Conservation (phyloP, 2,329 filamentous ascomycete species). For the Keithomyces neogunnii region DNA sequence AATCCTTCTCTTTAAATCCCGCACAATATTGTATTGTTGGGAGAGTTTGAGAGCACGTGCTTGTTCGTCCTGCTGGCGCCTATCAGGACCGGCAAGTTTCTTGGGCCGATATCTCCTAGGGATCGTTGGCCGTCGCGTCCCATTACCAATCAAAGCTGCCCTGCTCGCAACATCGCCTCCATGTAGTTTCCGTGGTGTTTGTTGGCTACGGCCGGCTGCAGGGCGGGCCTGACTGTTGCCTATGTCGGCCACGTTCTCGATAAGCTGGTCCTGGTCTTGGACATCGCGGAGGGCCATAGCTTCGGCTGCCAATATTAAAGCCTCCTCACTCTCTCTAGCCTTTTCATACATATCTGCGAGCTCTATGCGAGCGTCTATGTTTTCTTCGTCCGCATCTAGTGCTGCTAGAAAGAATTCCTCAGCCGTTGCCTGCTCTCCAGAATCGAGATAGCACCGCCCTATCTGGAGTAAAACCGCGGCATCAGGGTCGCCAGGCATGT, state of each 20-base stretch:
- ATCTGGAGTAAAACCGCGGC: slow-evolving; percentile 45
- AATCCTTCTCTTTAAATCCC: slow-evolving; percentile 32
- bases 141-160: neutral
- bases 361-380: slow-evolving; percentile 69
- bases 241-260: neutral
- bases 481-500: slow-evolving; percentile 40
- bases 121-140: slow-evolving; percentile 9
- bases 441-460: slow-evolving; percentile 60
- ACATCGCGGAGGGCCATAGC: slow-evolving; percentile 56
- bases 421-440: slow-evolving; percentile 57
- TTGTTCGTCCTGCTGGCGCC: slow-evolving; percentile 35
- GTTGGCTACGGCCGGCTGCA: neutral
- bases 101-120: slow-evolving; percentile 36
- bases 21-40: slow-evolving; percentile 35
- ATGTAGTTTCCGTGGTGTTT: neutral
- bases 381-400: slow-evolving; percentile 60
- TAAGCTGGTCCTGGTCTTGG: slow-evolving; percentile 22
- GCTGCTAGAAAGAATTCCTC: slow-evolving; percentile 71
- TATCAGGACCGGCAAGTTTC: slow-evolving; percentile 34
- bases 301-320: slow-evolving; percentile 68
- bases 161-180: neutral
- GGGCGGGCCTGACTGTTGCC: neutral
- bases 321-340: slow-evolving; percentile 63
- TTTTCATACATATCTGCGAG: slow-evolving; percentile 80
- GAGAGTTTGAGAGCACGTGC: slow-evolving; percentile 29